phyloP scores from a whole-genome alignment of 1,284 basidiomycete genomes.

The Schizopora paradoxa region DNA sequence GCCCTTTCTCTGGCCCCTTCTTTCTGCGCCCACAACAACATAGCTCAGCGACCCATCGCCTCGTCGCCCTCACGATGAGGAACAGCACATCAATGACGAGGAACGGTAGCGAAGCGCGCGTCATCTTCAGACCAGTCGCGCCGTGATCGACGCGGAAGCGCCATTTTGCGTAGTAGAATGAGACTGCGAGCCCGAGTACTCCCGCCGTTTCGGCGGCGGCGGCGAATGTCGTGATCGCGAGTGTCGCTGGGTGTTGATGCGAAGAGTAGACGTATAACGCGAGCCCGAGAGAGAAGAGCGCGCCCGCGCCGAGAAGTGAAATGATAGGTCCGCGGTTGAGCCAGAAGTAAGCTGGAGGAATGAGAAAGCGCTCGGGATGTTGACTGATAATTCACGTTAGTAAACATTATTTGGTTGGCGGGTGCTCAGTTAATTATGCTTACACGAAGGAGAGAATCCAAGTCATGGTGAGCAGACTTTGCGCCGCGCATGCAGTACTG shows the following conservation, averaged over 20 bases:
- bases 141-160: too few relatives aligned
- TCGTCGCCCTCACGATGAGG: too few relatives aligned
- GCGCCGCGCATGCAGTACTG: constrained; percentile 5
- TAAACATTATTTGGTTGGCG: too few relatives aligned
- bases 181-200: too few relatives aligned
- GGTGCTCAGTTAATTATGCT: background rate
- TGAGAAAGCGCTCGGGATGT: background rate
- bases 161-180: too few relatives aligned
- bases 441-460: constrained; percentile 5
- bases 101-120: too few relatives aligned
- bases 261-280: background rate
- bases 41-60: too few relatives aligned
- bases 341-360: background rate
- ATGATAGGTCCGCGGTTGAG: constrained; percentile 7
- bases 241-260: background rate
- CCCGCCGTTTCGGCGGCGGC: too few relatives aligned
- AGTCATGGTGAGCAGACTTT: constrained; percentile 1
- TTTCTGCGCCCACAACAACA: too few relatives aligned
- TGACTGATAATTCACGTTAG: background rate
- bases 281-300: constrained; percentile 4
- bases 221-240: background rate
- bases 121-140: too few relatives aligned
- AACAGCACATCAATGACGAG: too few relatives aligned
- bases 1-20: too few relatives aligned
- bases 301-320: constrained; percentile 1